phyloP scores from a whole-genome alignment of 306 rosid genomes.

The Rosa multiflora region DNA sequence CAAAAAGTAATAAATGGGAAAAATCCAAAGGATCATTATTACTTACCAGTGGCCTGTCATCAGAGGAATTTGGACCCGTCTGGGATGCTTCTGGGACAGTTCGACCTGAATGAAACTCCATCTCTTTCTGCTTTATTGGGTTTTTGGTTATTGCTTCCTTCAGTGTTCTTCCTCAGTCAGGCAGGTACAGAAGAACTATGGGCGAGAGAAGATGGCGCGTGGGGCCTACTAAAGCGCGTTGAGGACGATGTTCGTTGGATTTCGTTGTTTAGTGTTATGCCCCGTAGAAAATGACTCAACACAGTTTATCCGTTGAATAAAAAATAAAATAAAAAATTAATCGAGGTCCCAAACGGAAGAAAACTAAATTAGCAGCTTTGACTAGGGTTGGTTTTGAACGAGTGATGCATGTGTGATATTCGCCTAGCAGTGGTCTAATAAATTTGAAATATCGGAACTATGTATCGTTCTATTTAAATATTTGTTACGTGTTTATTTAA shows the following conservation, averaged over 20 bases:
- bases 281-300: neutral
- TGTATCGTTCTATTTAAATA: too few species aligned
- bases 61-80: conserved; percentile 39
- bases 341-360: neutral
- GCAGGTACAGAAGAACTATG: neutral
- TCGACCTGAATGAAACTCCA: conserved; percentile 16
- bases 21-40: conserved; percentile 6
- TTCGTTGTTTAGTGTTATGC: neutral
- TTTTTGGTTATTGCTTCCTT: neutral
- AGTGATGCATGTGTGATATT: too few species aligned
- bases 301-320: too few species aligned
- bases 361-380: neutral
- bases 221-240: conserved; percentile 60
- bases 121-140: neutral
- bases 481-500: too few species aligned
- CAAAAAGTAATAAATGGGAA: conserved; percentile 24
- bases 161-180: neutral
- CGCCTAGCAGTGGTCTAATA: too few species aligned
- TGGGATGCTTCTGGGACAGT: conserved; percentile 58
- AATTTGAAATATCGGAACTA: too few species aligned
- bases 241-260: conserved; percentile 8
- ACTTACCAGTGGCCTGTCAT: conserved; percentile 11
- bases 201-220: neutral
- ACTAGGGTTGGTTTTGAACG: neutral
- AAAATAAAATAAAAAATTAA: too few species aligned